Conservation (phyloP, 306 rosid species). For the Begonia fuchsioides region DNA sequence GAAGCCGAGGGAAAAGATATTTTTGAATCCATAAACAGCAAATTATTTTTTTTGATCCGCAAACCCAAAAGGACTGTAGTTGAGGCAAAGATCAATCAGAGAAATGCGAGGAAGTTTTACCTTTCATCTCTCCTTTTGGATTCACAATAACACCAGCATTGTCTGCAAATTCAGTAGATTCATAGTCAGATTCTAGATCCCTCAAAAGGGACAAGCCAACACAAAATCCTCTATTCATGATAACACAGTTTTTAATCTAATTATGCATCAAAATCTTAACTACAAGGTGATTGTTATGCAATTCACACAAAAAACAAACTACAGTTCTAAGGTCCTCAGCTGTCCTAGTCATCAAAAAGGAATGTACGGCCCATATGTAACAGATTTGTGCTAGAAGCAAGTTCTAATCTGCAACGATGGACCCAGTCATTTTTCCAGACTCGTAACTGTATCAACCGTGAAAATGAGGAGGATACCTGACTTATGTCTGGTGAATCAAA, state of each 20-base stretch:
- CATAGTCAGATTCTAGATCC: neutral
- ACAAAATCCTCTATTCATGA: neutral
- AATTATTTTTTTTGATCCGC: too few relatives aligned
- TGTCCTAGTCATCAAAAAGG: neutral
- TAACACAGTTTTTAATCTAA: too few relatives aligned
- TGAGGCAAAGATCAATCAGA: too few relatives aligned
- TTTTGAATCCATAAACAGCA: too few relatives aligned
- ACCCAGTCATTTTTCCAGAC: too few relatives aligned
- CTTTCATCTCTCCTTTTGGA: conserved; percentile 31
- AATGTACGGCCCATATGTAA: too few relatives aligned
- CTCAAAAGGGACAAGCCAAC: neutral
- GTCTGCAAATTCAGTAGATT: conserved; percentile 5
- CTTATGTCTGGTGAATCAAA: too few relatives aligned
- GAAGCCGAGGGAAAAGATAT: neutral
- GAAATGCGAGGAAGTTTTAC: conserved; percentile 3
- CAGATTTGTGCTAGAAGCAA: neutral
- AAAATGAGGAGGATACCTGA: too few relatives aligned
- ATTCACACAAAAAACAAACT: neutral
- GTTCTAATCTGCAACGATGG: too few relatives aligned
- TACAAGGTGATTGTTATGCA: neutral
- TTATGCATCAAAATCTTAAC: too few relatives aligned
- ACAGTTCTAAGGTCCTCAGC: neutral
- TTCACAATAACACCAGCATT: conserved; percentile 32
- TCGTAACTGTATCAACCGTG: too few relatives aligned
- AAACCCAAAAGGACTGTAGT: too few relatives aligned